Evolutionary conservation across 2,329 filamentous ascomycete species (phyloP), one percentile per base, ranked within the genome.

Genomic region (Alternaria solani): DNA sequence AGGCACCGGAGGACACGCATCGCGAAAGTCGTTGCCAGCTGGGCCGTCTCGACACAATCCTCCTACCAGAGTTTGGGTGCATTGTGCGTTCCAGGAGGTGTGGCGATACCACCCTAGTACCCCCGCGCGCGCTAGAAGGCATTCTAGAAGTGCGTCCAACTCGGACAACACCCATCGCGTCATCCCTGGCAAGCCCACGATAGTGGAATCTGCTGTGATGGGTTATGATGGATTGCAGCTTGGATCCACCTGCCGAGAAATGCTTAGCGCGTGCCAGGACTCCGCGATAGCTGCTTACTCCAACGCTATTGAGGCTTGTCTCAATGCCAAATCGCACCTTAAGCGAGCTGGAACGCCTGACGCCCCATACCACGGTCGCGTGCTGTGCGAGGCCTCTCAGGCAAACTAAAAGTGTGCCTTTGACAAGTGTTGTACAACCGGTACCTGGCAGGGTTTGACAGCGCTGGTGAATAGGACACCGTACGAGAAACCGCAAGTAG

Each of bases 111-210:
- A 16, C 9, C 56, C 26, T 30, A 25, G 25, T 38, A 38, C 38
- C 32, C 38, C 32, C 12, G 38, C 39, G 30, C 43, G 42, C 56
- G 52, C 53, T 59, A 55, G 52, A 43, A 46, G 42, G 36, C 18
- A 28, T 68, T 68, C 66, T 49, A 64, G 66, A 68, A 68, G 49
- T 20, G 42, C 64, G 52, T 61, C 48, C 47, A 34, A 58, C 61
- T 36, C 30, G 49, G 46, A 34, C 26, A 26, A 14, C 32, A 36
- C 6, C 14, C 32, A 5, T 36, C 14, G 32, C 32, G 32, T 14
- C n/a, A 47, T 44, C 52, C 53, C 51, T 60, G 54, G 44, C 57
- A 25, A 48, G 51, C 51, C 51, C 26, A 52, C 55, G 59, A 62
- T 52, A 57, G 58, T 44, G 48, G 56, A 47, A 30, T 53, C 26